Evolutionary conservation across 1,284 basidiomycete species (phyloP).

Genomic region (Porodaedalea pini): DNA sequence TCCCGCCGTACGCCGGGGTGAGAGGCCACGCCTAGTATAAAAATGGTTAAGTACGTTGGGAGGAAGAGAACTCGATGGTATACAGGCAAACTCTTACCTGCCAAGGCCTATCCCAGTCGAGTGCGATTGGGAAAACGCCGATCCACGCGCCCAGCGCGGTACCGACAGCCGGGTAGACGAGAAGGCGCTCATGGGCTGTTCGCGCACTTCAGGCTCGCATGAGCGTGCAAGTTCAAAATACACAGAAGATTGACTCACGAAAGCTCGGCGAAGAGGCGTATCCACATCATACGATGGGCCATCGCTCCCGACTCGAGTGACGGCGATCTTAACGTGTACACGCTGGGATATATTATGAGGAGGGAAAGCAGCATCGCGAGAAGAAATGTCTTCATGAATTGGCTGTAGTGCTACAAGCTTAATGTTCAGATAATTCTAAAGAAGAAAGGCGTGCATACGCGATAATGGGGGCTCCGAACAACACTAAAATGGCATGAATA

Average conservation of each 20-base stretch:
- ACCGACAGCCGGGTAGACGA: conserved; percentile 80
- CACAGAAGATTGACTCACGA: conserved; percentile 49
- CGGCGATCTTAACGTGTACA: conserved; percentile 70
- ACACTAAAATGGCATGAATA: conserved; percentile 48
- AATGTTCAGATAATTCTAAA: conserved; percentile 11
- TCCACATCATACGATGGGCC: conserved; percentile 58
- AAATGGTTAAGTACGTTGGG: background rate
- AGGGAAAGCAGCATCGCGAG: conserved; percentile 68
- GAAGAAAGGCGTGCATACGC: conserved; percentile 40
- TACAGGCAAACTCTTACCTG: conserved; percentile 55
- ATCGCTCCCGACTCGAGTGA: conserved; percentile 41
- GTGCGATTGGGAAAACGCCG: conserved; percentile 76
- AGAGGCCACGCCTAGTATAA: conserved; percentile 70
- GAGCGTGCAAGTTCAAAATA: conserved; percentile 1
- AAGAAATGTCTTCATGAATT: conserved; percentile 57
- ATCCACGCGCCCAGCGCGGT: conserved; percentile 73
- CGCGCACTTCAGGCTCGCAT: conserved; percentile 52
- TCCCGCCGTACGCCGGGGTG: conserved; percentile 64
- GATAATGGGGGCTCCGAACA: conserved; percentile 75
- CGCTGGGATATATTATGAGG: conserved; percentile 63
- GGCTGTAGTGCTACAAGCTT: conserved; percentile 33
- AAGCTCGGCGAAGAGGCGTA: conserved; percentile 74
- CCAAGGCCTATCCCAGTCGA: conserved; percentile 96
- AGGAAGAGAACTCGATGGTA: background rate
- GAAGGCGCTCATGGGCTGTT: conserved; percentile 65